A percentile compares a stretch with the other conserved stretches of the same genome.
Evolutionary conservation across 345 rosid genomes (phyloP).

Genomic region (Ricinus communis): DNA sequence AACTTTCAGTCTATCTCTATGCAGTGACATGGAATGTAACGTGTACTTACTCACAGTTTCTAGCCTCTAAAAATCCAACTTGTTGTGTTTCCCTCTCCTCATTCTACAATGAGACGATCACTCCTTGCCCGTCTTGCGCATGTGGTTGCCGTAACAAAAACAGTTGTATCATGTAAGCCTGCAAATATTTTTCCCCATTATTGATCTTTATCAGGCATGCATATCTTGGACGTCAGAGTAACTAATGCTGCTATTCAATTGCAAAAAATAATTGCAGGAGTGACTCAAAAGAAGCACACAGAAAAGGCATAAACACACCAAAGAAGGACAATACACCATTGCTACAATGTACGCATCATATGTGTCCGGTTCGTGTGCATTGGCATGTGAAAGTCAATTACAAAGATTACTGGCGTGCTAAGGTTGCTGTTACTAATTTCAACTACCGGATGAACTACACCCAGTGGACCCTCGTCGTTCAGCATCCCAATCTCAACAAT

Average conservation of each 20-base stretch:
- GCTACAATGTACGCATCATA: constrained; percentile 64
- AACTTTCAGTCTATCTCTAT: not conserved
- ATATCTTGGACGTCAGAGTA: not conserved
- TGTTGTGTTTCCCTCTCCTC: constrained; percentile 29
- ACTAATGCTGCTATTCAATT: constrained; percentile 8
- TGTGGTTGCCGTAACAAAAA: constrained; percentile 43
- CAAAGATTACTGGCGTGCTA: constrained; percentile 59
- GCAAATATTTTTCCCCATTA: not conserved
- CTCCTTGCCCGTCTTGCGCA: constrained; percentile 30
- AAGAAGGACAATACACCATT: constrained; percentile 52
- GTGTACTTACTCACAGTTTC: constrained; percentile 31
- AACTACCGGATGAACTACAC: constrained; percentile 60
- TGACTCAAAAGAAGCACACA: constrained; percentile 46
- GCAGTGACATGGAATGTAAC: constrained; percentile 37
- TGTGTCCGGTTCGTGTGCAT: constrained; percentile 64
- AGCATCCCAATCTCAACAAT: constrained; percentile 62
- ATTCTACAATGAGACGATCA: constrained; percentile 30
- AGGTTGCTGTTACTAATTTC: constrained; percentile 61
- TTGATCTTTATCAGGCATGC: not conserved
- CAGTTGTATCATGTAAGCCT: constrained; percentile 59
- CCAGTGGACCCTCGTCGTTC: constrained; percentile 60
- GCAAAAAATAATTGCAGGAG: constrained; percentile 41
- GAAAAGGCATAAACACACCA: constrained; percentile 49
- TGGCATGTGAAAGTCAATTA: constrained; percentile 68
- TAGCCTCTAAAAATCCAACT: constrained; percentile 27